A percentile compares a stretch with the other conserved stretches of the same genome.
Evolutionary conservation across 192 early-diverging fungal species (phyloP).

Genomic region (Dissophora globulifera): DNA sequence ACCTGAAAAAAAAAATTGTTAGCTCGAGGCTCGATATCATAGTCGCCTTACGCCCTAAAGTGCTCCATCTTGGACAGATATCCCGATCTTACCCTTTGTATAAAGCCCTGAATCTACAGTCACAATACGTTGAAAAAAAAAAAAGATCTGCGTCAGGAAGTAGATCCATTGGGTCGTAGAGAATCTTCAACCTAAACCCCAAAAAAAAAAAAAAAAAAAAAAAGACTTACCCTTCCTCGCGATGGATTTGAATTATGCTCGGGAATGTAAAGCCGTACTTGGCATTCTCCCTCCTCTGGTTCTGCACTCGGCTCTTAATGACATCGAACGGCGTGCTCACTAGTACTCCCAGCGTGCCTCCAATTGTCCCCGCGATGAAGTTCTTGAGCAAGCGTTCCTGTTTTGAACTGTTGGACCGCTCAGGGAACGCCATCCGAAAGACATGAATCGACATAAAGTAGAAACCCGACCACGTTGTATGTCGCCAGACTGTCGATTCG

Average conservation of each 20-base stretch:
- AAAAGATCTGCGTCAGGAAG: background rate
- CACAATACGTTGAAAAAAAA: conserved; percentile 15
- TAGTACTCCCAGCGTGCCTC: conserved; percentile 87
- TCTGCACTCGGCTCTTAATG: conserved; percentile 92
- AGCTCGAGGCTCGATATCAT: background rate
- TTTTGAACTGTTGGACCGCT: conserved; percentile 61
- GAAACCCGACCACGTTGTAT: conserved; percentile 91
- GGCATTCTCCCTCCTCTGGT: conserved; percentile 65
- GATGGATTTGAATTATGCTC: conserved; percentile 74
- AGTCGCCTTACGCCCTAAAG: too few relatives aligned
- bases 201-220: conserved; percentile 13
- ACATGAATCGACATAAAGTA: conserved; percentile 84
- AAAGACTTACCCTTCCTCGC: conserved; percentile 81
- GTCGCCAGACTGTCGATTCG: conserved; percentile 92
- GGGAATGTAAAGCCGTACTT: conserved; percentile 87
- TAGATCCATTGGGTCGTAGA: too few relatives aligned
- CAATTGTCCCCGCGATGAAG: conserved; percentile 88
- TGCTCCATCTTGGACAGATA: background rate
- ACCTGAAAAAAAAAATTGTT: background rate
- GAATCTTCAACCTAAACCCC: conserved; percentile 59
- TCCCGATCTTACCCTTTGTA: conserved; percentile 75
- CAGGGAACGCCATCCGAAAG: conserved; percentile 78
- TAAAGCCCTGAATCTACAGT: conserved; percentile 66
- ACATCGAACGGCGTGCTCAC: conserved; percentile 96
- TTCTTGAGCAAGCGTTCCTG: conserved; percentile 78